Evolutionary conservation across 164 flowering plant species (phyloP), one percentile per base, ranked within the genome.

Genomic region (Vitis cinerea): DNA sequence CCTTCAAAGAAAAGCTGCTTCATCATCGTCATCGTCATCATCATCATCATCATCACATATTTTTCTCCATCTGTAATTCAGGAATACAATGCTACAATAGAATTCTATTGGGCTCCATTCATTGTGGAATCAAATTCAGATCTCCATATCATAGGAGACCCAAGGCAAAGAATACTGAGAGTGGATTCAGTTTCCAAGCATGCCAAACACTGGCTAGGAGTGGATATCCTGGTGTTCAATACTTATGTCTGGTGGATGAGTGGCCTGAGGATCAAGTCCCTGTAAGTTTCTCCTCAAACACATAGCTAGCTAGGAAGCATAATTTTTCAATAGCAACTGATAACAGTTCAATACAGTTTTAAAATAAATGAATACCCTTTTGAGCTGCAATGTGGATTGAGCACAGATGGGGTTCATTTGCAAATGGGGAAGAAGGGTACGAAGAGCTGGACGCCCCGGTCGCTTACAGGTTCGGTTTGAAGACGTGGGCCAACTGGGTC

Each of bases 201-300:
- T 74, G 90, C 94, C 58, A 77, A 82, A 64, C 29, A 88, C 67
- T 96, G 99, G 99, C n/a, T 56, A 1, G 92, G 87, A 61, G 83
- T 80, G 3, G 99, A 96, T 54, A 81, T 90, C 67, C 86, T 96
- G 64, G 92, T 86, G 19, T 96, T 96, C 87, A 89, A 92, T 61
- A 90, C 90, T 49, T 96, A 91, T 49, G 89, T 96, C 71, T 96
- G 99, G 99, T 96, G 99, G 99, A 88, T 88, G 92, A 93, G 85
- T 71, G 92, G 94, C 17, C 67, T 73, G 16, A 84, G 67, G 61
- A 82, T 87, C 79, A 96, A 92, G 60, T 75, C 94, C 59, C 78
- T 92, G 99, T 91, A 79, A 87, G 85, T 76, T 63, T 50, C 8
- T 37, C 44, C 44, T 37, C 44, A 37, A 37, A 37, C 44, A 37